Percentiles rank a stretch among this genome's conserved stretches.
phyloP scores from a whole-genome alignment of 2,329 filamentous ascomycete genomes.

The Cryphonectria carpinicola region DNA sequence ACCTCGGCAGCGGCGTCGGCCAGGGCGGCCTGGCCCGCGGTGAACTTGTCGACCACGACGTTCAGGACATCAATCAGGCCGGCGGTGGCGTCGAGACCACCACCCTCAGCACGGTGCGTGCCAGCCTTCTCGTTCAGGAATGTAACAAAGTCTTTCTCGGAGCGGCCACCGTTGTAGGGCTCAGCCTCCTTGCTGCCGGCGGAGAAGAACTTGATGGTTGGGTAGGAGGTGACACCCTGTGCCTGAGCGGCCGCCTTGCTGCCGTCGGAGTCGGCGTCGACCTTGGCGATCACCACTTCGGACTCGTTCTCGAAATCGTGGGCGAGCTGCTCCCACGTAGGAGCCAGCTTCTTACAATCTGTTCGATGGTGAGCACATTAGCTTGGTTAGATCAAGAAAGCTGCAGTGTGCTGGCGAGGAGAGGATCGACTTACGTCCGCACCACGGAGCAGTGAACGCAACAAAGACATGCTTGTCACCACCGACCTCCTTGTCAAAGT shows the following conservation, averaged over 20 bases:
- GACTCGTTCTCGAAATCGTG: constrained; percentile 78
- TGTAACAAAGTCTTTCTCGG: constrained; percentile 73
- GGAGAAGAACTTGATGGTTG: constrained; percentile 97
- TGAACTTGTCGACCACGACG: constrained; percentile 73
- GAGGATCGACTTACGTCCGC: constrained; percentile 75
- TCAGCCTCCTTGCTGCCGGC: constrained; percentile 75
- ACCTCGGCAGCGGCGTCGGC: constrained; percentile 71
- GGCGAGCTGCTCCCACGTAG: constrained; percentile 86
- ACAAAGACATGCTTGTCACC: constrained; percentile 88
- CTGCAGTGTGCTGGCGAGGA: background rate
- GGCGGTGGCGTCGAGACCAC: constrained; percentile 75
- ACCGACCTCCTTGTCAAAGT: constrained; percentile 78
- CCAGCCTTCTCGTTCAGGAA: constrained; percentile 90
- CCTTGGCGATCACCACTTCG: constrained; percentile 86
- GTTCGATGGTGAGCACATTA: constrained; percentile 25
- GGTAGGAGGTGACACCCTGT: constrained; percentile 83
- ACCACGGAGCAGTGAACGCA: constrained; percentile 98
- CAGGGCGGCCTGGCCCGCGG: constrained; percentile 60
- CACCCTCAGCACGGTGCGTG: constrained; percentile 81
- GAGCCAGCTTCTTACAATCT: constrained; percentile 98
- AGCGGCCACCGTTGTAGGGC: constrained; percentile 75
- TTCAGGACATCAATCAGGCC: constrained; percentile 85
- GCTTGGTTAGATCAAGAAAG: constrained; percentile 3
- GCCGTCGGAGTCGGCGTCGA: constrained; percentile 88
- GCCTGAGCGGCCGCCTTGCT: constrained; percentile 77